These are phyloP conservation scores for Solanum chaucha DNA, from an alignment of 257 asterid genomes.

Conservation along the genomic window DNA sequence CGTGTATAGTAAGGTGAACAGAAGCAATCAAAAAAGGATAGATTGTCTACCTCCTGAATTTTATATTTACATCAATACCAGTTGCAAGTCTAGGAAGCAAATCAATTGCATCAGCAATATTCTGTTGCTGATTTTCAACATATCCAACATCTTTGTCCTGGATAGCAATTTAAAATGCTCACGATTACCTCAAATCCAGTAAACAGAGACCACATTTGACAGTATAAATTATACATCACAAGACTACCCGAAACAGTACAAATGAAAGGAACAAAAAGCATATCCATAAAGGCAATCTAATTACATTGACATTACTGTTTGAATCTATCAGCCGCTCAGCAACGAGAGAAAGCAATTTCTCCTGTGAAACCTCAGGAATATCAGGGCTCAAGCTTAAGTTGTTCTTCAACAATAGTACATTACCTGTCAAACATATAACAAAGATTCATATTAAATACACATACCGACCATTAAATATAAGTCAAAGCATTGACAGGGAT, in stretches of 20 bases:
- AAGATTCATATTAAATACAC: neutral
- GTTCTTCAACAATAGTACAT: constrained; percentile 74
- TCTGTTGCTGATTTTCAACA: constrained; percentile 81
- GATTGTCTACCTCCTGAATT: constrained; percentile 58
- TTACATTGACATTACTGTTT: constrained; percentile 53
- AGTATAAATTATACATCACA: neutral
- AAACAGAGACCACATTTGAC: constrained; percentile 7
- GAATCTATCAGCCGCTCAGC: constrained; percentile 83
- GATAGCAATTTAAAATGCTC: constrained; percentile 9
- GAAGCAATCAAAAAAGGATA: neutral
- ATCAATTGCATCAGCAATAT: constrained; percentile 89
- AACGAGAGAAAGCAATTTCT: constrained; percentile 77
- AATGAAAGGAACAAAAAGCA: neutral
- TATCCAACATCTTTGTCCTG: constrained; percentile 77
- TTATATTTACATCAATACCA: constrained; percentile 90
- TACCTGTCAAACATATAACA: constrained; percentile 36
- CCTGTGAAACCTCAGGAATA: constrained; percentile 84
- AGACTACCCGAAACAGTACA: neutral
- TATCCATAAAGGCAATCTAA: neutral
- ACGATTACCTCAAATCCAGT: constrained; percentile 8
- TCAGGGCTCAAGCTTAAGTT: constrained; percentile 75
- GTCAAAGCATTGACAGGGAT: neutral
- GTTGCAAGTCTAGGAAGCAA: constrained; percentile 94
- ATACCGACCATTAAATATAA: neutral
- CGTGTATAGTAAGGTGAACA: neutral